Base-by-base conservation (phyloP, 345 rosid genomes). In the Geranium brycei region DNA sequence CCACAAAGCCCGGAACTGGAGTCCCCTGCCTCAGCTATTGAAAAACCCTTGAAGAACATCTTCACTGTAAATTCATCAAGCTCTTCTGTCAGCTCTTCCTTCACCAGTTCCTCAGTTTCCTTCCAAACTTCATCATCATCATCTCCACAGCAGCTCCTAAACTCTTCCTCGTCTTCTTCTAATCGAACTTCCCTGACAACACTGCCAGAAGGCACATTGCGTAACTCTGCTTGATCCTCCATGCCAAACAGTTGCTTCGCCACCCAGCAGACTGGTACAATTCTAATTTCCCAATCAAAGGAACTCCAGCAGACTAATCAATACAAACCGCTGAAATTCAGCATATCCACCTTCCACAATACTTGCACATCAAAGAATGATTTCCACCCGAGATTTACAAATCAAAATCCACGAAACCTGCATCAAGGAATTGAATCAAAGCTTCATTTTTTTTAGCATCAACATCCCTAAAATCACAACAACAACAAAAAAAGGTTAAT, bases 71-170 rank as follows among this genome's bases (percentile, higher is more conserved):
- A 83, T 59, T 87, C 85, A 73, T 83, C 90, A 17, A 79, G 78
- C 18, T 72, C 77, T 61, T 77, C 78, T 71, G 28, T 76, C n/a
- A 66, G 65, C 57, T 76, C 88, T 68, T 68, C 78, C 76, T 67
- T 79, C 69, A 58, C 69, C 61, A 70, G 55, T 59, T 86, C 88
- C 66, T 87, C 96, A 64, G 70, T 67, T 64, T 82, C 96, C 64
- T 81, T 84, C 98, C 95, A 92, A 0, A 84, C 87, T 23, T 23
- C 28, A 23, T 23, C 28, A 23, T 23, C 28, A 23, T 85, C 91
- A 68, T 92, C 99, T 70, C 77, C 99, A 47, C 89, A 89, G 77
- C 97, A 93, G 31, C 99, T 93, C 35, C 90, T 73, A 66, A 93
- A 93, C 23, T 93, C 99, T 41, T 93, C 99, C 60, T 93, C 97